phyloP scores from a whole-genome alignment of 2,329 filamentous ascomycete genomes.

The Fonsecaea pedrosoi region DNA sequence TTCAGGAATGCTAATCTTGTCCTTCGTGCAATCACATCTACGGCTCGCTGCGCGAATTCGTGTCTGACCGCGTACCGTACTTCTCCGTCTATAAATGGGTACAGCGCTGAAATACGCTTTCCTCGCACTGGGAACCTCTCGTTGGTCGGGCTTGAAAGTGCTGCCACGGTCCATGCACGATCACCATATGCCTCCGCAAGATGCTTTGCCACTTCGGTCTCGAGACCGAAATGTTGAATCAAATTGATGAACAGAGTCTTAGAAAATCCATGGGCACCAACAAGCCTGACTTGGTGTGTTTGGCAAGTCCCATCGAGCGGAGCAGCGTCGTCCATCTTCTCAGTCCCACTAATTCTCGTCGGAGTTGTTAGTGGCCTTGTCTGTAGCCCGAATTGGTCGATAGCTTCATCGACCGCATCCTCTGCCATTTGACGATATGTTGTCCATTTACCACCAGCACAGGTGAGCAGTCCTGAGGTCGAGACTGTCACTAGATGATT shows the following conservation, averaged over 20 bases:
- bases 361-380: constrained; percentile 35
- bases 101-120: constrained; percentile 77
- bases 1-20: constrained; percentile 90
- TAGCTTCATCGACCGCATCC: constrained; percentile 76
- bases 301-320: constrained; percentile 73
- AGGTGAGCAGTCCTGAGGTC: constrained; percentile 79
- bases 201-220: constrained; percentile 91
- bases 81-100: constrained; percentile 92
- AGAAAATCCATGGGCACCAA: constrained; percentile 85
- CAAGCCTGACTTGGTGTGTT: constrained; percentile 79
- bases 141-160: constrained; percentile 77
- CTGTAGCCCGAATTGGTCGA: constrained; percentile 39
- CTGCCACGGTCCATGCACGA: constrained; percentile 87
- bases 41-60: constrained; percentile 90
- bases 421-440: constrained; percentile 94
- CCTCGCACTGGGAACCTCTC: constrained; percentile 83
- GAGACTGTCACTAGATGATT: constrained; percentile 85
- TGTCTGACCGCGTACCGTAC: constrained; percentile 84
- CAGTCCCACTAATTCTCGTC: constrained; percentile 39
- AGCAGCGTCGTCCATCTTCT: constrained; percentile 41
- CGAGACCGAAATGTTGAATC: constrained; percentile 89
- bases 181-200: constrained; percentile 88
- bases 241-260: constrained; percentile 94
- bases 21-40: constrained; percentile 83
- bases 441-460: constrained; percentile 90